These are phyloP conservation scores for Elsinoe australis DNA, from an alignment of 2,329 filamentous ascomycete genomes.

Conservation along the genomic window DNA sequence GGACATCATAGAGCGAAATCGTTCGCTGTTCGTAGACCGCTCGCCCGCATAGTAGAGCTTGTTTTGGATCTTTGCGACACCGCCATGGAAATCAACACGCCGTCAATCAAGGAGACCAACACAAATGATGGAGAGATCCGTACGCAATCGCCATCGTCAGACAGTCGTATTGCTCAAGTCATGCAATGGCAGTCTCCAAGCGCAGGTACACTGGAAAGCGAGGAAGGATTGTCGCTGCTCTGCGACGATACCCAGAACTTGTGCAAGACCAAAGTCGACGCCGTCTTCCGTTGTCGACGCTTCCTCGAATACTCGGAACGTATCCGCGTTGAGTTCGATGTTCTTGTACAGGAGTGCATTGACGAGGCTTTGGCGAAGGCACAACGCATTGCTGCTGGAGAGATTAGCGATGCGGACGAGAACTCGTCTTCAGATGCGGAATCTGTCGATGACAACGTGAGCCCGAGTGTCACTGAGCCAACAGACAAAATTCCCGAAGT, in stretches of 20 bases:
- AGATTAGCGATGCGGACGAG: constrained; percentile 66
- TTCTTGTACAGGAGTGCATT: constrained; percentile 91
- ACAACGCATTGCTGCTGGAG: constrained; percentile 75
- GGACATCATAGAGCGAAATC: constrained; percentile 76
- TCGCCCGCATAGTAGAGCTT: constrained; percentile 89
- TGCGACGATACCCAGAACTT: constrained; percentile 82
- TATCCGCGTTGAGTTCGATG: constrained; percentile 86
- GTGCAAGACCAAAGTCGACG: constrained; percentile 82
- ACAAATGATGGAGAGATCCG: constrained; percentile 65
- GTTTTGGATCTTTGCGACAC: constrained; percentile 94
- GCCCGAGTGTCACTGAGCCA: constrained; percentile 19
- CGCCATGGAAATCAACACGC: constrained; percentile 86
- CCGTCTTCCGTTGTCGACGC: constrained; percentile 79
- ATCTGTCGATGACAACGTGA: constrained; percentile 25
- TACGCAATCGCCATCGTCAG: constrained; percentile 91
- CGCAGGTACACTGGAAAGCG: constrained; percentile 82
- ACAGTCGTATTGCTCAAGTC: constrained; percentile 88
- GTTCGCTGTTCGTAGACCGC: constrained; percentile 81
- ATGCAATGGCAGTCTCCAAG: constrained; percentile 94
- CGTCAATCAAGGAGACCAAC: constrained; percentile 78
- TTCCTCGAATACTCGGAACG: constrained; percentile 95
- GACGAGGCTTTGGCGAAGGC: constrained; percentile 86
- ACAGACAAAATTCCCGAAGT: constrained; percentile 24
- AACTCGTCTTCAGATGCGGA: constrained; percentile 19
- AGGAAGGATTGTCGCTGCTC: constrained; percentile 79